A percentile compares a stretch with the other conserved stretches of the same genome.
phyloP scores from a whole-genome alignment of 2,329 filamentous ascomycete species.

The Penicillium sclerotigenum region DNA sequence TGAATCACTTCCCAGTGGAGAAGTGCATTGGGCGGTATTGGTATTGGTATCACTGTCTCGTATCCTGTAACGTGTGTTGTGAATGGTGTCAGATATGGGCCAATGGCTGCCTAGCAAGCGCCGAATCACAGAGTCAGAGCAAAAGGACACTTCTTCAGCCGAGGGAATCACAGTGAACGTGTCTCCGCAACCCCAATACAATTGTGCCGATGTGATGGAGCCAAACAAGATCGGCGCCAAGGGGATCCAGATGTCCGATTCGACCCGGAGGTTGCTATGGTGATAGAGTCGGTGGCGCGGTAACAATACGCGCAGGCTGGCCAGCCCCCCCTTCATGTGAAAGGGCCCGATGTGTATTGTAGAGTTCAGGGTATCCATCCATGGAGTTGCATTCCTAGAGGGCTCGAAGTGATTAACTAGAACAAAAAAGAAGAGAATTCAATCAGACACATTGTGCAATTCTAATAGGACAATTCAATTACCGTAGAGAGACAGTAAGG shows the following conservation, averaged over 20 bases:
- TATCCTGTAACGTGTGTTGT: not conserved
- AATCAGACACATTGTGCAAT: not conserved
- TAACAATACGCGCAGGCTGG: constrained; percentile 11
- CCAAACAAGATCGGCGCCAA: constrained; percentile 10
- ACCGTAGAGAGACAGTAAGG: not conserved
- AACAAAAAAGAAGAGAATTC: not conserved
- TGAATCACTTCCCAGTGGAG: constrained; percentile 8
- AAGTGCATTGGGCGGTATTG: not conserved
- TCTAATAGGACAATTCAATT: not conserved
- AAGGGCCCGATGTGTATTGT: constrained; percentile 1
- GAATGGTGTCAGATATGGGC: not conserved
- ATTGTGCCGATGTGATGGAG: constrained; percentile 7
- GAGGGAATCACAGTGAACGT: not conserved
- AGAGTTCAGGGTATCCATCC: constrained; percentile 1
- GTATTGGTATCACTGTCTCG: not conserved
- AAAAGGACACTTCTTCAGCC: not conserved
- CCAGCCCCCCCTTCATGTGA: constrained; percentile 19
- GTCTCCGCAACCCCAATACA: constrained; percentile 5
- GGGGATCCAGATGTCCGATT: constrained; percentile 18
- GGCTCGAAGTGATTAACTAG: not conserved
- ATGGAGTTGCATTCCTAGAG: not conserved
- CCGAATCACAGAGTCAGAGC: not conserved
- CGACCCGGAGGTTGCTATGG: constrained; percentile 20
- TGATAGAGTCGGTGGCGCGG: not conserved
- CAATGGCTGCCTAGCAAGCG: not conserved